Conservation (phyloP, 306 rosid genomes). For the Argentina anserina region DNA sequence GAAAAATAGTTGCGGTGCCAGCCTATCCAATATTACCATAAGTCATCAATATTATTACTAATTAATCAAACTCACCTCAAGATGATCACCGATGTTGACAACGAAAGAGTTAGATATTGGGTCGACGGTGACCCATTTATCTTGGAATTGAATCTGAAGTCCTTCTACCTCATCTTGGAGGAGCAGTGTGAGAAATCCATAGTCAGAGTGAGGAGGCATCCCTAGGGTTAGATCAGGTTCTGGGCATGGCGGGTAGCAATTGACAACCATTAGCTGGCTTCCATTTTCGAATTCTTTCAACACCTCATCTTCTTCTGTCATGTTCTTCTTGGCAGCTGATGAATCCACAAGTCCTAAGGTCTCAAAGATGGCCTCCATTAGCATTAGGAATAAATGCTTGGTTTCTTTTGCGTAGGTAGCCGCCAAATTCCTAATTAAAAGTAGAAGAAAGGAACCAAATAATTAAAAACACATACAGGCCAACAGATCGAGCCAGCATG, state of each 20-base stretch:
- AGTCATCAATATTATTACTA: background rate
- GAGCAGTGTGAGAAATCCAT: conserved; percentile 81
- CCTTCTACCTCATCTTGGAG: conserved; percentile 83
- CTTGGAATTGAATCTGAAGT: conserved; percentile 62
- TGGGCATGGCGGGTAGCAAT: conserved; percentile 87
- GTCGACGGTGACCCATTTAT: conserved; percentile 69
- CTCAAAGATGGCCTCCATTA: conserved; percentile 65
- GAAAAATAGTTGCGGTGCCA: background rate
- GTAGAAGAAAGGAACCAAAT: background rate
- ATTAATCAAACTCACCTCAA: conserved; percentile 51
- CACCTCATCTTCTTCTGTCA: conserved; percentile 31
- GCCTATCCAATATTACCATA: background rate
- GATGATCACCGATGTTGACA: conserved; percentile 89
- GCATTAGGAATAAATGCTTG: conserved; percentile 40
- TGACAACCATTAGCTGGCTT: conserved; percentile 80
- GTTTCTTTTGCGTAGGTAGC: conserved; percentile 66
- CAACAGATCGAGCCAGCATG: background rate
- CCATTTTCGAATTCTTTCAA: conserved; percentile 60
- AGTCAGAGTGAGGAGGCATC: conserved; percentile 92
- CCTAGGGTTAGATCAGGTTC: conserved; percentile 90
- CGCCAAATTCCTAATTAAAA: conserved; percentile 40
- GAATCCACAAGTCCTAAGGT: conserved; percentile 52
- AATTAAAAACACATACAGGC: background rate
- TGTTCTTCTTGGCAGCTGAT: background rate
- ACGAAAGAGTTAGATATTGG: conserved; percentile 70